A percentile compares a stretch with the other conserved stretches of the same genome.
Conservation (phyloP, 345 rosid species). For the Arabis hirsuta region DNA sequence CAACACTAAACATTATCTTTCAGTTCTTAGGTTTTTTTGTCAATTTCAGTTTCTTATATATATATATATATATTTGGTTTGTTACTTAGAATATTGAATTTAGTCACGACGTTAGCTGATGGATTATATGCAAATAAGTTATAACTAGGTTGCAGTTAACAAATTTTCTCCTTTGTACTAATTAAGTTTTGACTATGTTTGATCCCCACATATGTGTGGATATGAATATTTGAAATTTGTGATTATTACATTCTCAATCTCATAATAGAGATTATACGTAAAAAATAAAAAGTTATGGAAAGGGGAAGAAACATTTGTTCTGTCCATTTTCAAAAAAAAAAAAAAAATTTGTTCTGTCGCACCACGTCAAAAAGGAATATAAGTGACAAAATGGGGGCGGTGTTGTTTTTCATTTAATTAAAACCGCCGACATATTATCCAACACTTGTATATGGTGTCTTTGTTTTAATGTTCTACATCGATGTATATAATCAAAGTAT, state of each 20-base stretch:
- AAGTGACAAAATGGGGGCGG: slow-evolving; percentile 25
- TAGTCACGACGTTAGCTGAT: neutral
- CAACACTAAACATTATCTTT: neutral
- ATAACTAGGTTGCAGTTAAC: no score
- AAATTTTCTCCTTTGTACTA: neutral
- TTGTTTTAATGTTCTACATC: slow-evolving; percentile 10
- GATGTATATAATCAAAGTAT: neutral
- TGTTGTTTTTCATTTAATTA: neutral
- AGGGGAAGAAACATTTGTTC: neutral
- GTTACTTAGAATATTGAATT: neutral
- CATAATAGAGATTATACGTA: slow-evolving; percentile 1
- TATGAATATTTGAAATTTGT: neutral
- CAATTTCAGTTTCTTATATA: neutral
- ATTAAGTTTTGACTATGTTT: slow-evolving; percentile 16
- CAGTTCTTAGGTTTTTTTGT: neutral
- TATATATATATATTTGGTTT: no score
- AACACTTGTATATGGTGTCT: slow-evolving; percentile 9
- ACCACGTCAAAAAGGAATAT: slow-evolving; percentile 26
- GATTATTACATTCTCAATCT: slow-evolving; percentile 11
- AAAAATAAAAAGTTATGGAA: neutral
- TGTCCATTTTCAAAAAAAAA: neutral
- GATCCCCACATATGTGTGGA: slow-evolving; percentile 1
- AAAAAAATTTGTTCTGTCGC: slow-evolving; percentile 26
- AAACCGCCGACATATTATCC: slow-evolving; percentile 18
- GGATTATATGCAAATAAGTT: neutral